Conservation (phyloP, 768 basidiomycete species). For the Hygrocybe punicea region DNA sequence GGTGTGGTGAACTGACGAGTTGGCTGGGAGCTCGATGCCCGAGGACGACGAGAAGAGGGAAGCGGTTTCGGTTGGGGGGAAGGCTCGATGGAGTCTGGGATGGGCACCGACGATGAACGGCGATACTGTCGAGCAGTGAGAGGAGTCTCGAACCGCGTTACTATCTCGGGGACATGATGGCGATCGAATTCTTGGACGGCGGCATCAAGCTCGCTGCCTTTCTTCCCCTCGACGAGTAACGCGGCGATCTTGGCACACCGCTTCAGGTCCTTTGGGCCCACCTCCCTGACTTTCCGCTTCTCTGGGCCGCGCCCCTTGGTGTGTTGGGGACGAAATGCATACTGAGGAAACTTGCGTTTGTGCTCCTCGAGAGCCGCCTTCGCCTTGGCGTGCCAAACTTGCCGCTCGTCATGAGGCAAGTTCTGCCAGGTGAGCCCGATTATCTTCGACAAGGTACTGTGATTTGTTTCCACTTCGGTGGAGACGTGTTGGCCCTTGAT, state of each 20-base stretch:
- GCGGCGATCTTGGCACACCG: slow-evolving; percentile 67
- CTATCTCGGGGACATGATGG: slow-evolving; percentile 53
- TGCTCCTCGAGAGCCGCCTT: slow-evolving; percentile 71
- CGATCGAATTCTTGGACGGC: slow-evolving; percentile 56
- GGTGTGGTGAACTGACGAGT: slow-evolving; percentile 21
- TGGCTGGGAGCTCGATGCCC: slow-evolving; percentile 42
- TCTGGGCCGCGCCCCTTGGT: slow-evolving; percentile 39
- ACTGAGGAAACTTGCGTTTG: slow-evolving; percentile 70
- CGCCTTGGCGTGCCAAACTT: slow-evolving; percentile 75
- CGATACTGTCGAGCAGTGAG: slow-evolving; percentile 69
- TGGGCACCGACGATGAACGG: slow-evolving; percentile 62
- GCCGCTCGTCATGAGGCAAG: slow-evolving; percentile 68
- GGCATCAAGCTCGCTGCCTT: slow-evolving; percentile 52
- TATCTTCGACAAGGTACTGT: slow-evolving; percentile 80
- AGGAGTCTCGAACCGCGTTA: slow-evolving; percentile 70
- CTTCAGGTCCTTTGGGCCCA: slow-evolving; percentile 58
- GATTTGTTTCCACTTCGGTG: slow-evolving; percentile 74
- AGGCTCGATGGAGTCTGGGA: slow-evolving; percentile 37
- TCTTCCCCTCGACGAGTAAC: slow-evolving; percentile 54
- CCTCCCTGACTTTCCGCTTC: slow-evolving; percentile 60
- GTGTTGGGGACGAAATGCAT: slow-evolving; percentile 68
- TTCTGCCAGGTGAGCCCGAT: slow-evolving; percentile 82
- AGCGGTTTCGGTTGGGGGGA: slow-evolving; percentile 32
- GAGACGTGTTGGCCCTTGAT: slow-evolving; percentile 77
- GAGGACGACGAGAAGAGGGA: slow-evolving; percentile 20